A percentile compares a stretch with the other conserved stretches of the same genome.
Evolutionary conservation across 805 yeast genomes (phyloP).

Genomic region (Metschnikowia bowlesiae): DNA sequence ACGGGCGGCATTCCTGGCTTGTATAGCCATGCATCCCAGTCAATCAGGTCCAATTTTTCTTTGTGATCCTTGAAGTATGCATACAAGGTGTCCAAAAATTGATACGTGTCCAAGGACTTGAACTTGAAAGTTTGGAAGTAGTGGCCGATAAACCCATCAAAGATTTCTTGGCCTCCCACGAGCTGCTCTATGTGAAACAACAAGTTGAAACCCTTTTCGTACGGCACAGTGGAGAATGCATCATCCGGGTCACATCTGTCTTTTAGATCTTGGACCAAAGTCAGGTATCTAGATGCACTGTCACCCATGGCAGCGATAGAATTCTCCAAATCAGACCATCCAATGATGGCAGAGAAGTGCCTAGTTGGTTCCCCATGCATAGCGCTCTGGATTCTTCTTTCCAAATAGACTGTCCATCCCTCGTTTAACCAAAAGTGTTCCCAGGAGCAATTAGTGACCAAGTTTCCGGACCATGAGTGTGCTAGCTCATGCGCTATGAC

Average conservation of each 20-base stretch:
- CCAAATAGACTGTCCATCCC: conserved; percentile 94
- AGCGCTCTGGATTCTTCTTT: conserved; percentile 73
- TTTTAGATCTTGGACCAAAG: conserved; percentile 67
- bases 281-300: conserved; percentile 47
- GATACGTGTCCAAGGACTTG: conserved; percentile 73
- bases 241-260: conserved; percentile 81
- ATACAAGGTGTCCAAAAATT: conserved; percentile 71
- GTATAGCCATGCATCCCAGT: conserved; percentile 83
- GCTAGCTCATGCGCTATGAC: conserved; percentile 93
- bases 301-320: conserved; percentile 64
- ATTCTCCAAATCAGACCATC: conserved; percentile 78
- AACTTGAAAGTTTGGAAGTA: conserved; percentile 70
- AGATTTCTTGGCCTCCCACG: conserved; percentile 59
- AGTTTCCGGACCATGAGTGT: conserved; percentile 89
- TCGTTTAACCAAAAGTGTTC: conserved; percentile 93
- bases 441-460: conserved; percentile 88
- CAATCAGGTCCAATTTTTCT: conserved; percentile 58
- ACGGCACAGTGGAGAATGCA: conserved; percentile 81
- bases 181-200: conserved; percentile 67
- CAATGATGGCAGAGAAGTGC: conserved; percentile 79
- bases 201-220: conserved; percentile 84
- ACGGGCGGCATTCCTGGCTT: conserved; percentile 82
- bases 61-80: conserved; percentile 53
- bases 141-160: conserved; percentile 75
- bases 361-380: conserved; percentile 76